Percentiles rank a stretch among this genome's conserved stretches.
Evolutionary conservation across 2,329 filamentous ascomycete species (phyloP).

Genomic region (Ophiostoma sp.): DNA sequence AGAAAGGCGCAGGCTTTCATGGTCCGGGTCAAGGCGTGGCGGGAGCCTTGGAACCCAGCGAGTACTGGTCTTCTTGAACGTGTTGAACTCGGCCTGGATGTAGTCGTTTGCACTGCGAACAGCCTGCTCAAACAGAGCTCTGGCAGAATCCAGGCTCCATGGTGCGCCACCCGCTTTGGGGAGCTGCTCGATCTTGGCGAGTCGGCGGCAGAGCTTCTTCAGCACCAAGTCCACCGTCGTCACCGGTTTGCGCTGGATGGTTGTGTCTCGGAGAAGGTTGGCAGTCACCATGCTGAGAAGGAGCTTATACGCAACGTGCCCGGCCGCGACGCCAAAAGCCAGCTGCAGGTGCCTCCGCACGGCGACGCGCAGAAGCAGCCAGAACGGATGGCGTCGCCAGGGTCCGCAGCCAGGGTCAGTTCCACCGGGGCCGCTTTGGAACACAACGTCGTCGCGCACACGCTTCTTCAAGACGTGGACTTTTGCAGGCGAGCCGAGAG

Average conservation of each 20-base stretch:
- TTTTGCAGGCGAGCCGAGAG: constrained; percentile 40
- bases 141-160: not conserved
- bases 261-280: constrained; percentile 43
- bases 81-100: not conserved
- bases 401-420: constrained; percentile 33
- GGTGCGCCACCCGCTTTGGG: too few relatives aligned
- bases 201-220: constrained; percentile 46
- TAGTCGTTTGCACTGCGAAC: not conserved
- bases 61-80: not conserved
- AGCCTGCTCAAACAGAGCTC: not conserved
- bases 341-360: constrained; percentile 47
- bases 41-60: not conserved
- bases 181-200: not conserved
- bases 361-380: constrained; percentile 56
- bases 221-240: not conserved
- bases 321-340: constrained; percentile 37
- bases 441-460: constrained; percentile 57
- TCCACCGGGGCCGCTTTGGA: constrained; percentile 37
- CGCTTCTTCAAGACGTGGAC: constrained; percentile 47
- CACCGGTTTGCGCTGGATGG: constrained; percentile 29
- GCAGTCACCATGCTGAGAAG: constrained; percentile 47
- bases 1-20: not conserved
- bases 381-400: constrained; percentile 60
- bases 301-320: constrained; percentile 52
- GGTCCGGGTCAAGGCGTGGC: not conserved